Evolutionary conservation across 345 rosid genomes (phyloP), one percentile per base, ranked within the genome.

Genomic region (Gynandropsis gynandra): DNA sequence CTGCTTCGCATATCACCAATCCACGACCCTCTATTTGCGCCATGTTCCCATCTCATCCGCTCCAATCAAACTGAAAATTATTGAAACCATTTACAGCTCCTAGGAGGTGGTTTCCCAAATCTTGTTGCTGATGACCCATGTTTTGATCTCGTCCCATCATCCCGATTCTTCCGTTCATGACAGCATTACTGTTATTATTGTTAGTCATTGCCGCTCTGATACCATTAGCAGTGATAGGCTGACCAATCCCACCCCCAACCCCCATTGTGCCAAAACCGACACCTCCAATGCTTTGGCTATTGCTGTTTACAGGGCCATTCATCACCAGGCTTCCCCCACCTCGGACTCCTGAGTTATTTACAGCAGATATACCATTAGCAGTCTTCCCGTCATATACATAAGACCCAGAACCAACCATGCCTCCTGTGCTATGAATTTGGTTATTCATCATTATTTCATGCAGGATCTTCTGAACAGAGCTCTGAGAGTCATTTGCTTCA

Each of bases 51-150:
- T 47, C 8, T 61, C n/a, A 61, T 2, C 42, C 61, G 27, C 77
- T 90, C 95, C 95, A 92, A 64, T 85, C 95, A 69, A 76, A 81
- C 46, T 73, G 96, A 50, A 76, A 69, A 79, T 87, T 87, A 74
- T 52, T 79, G 60, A 68, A 80, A 72, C 88, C 79, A 34, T 78
- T 82, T 48, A 68, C 86, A 10, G 93, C 82, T 69, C 95, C 96
- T 7, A 85, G 80, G 56, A 82, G 65, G 29, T 81, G 89, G 72
- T 67, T 90, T 62, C 95, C 92, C 59, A 87, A 58, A 59, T 87
- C 98, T 53, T 80, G 86, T 44, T 82, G 98, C 47, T 74, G 86
- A 56, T 69, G 77, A 64, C 63, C 77, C 84, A 75, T 62, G 58
- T 70, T 71, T 47, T 79, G 93, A 36, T 85, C 93, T 46, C 85